Evolutionary conservation across 2,329 filamentous ascomycete species (phyloP).

Genomic region (Coniochaeta prunicola): DNA sequence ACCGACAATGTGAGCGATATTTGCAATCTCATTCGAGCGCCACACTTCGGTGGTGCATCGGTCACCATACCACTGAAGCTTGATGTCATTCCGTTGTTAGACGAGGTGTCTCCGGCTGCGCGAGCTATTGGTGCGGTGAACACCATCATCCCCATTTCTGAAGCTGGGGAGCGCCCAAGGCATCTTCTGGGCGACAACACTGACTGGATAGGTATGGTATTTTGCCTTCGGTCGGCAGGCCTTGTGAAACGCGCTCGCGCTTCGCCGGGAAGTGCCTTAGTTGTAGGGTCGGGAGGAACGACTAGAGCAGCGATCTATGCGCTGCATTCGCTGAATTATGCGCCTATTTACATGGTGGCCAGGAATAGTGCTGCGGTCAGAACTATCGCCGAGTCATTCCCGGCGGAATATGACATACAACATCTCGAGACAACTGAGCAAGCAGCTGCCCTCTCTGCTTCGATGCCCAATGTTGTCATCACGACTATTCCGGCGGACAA

Average conservation of each 20-base stretch:
- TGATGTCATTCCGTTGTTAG: constrained; percentile 74
- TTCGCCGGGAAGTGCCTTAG: constrained; percentile 52
- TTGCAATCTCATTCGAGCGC: constrained; percentile 55
- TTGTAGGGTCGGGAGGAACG: constrained; percentile 88
- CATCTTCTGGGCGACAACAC: constrained; percentile 83
- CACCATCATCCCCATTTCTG: constrained; percentile 65
- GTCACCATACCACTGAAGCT: constrained; percentile 95
- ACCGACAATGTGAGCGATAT: constrained; percentile 60
- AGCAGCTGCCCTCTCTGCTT: constrained; percentile 37
- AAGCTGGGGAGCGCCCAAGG: constrained; percentile 28
- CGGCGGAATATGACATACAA: constrained; percentile 61
- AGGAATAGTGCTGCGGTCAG: constrained; percentile 64
- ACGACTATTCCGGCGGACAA: constrained; percentile 87
- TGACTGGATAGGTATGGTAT: constrained; percentile 89
- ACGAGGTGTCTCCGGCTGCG: constrained; percentile 73
- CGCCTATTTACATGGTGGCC: constrained; percentile 80
- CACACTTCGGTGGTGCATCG: constrained; percentile 84
- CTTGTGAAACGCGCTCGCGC: constrained; percentile 32
- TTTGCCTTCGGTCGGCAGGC: constrained; percentile 65
- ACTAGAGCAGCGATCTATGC: constrained; percentile 87
- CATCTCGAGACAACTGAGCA: constrained; percentile 50
- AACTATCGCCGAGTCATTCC: constrained; percentile 65
- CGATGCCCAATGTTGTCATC: constrained; percentile 64
- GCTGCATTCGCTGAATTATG: constrained; percentile 74
- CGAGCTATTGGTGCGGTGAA: constrained; percentile 86